Evolutionary conservation across 2,329 filamentous ascomycete species (phyloP).

Genomic region (Onygenales sp.): DNA sequence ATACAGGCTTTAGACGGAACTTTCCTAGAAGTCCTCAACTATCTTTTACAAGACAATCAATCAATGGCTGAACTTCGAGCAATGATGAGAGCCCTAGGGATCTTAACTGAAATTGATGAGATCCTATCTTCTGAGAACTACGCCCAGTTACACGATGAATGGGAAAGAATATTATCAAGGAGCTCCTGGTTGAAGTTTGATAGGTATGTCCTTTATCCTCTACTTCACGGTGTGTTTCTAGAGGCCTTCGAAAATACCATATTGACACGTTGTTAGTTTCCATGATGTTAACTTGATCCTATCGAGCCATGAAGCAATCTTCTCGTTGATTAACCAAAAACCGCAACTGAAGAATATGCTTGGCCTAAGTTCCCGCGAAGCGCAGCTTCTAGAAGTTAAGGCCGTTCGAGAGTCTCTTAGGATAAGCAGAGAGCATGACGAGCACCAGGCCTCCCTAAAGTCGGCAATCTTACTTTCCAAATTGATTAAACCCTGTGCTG

Average conservation of each 20-base stretch:
- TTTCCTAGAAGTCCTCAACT: slow-evolving; percentile 37
- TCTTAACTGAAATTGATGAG: slow-evolving; percentile 74
- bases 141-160: slow-evolving; percentile 51
- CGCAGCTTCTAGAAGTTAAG: slow-evolving; percentile 63
- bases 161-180: slow-evolving; percentile 55
- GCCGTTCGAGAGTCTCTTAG: slow-evolving; percentile 66
- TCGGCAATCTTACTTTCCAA: slow-evolving; percentile 75
- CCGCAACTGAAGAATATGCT: slow-evolving; percentile 52
- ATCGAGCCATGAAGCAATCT: slow-evolving; percentile 71
- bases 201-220: slow-evolving; percentile 46
- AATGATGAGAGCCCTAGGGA: slow-evolving; percentile 57
- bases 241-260: background rate
- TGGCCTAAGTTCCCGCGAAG: slow-evolving; percentile 52
- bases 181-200: slow-evolving; percentile 74
- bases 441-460: slow-evolving; percentile 77
- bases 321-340: slow-evolving; percentile 69
- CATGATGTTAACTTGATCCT: slow-evolving; percentile 67
- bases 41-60: slow-evolving; percentile 25
- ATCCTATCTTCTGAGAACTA: slow-evolving; percentile 53
- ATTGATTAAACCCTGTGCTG: slow-evolving; percentile 59
- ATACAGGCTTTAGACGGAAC: slow-evolving; percentile 53
- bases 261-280: slow-evolving; percentile 22
- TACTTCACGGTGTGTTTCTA: background rate
- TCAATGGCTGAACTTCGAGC: slow-evolving; percentile 40
- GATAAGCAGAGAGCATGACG: slow-evolving; percentile 69